Evolutionary conservation across 1,284 basidiomycete species (phyloP).

Genomic region (Golubevia pallescens): DNA sequence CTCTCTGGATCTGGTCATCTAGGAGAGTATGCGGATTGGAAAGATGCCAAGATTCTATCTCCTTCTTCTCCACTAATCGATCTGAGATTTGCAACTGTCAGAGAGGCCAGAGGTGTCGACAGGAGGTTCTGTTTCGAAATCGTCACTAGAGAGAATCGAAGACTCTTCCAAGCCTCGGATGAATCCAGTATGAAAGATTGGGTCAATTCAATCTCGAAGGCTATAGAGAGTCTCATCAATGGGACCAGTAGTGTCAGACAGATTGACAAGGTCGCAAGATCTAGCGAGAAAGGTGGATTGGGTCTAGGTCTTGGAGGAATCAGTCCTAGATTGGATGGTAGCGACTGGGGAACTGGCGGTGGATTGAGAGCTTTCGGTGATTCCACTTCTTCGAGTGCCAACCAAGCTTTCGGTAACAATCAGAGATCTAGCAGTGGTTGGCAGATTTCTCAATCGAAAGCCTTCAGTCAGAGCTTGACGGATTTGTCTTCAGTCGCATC

Average conservation of each 20-base stretch:
- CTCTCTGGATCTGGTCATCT: conserved; percentile 45
- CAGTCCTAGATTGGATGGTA: too few species aligned
- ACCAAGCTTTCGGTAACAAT: not conserved
- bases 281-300: too few species aligned
- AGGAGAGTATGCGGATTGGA: conserved; percentile 47
- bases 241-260: conserved; percentile 58
- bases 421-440: conserved; percentile 1
- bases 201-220: conserved; percentile 68
- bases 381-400: not conserved
- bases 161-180: conserved; percentile 68
- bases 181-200: conserved; percentile 67
- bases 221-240: conserved; percentile 69
- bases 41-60: conserved; percentile 35
- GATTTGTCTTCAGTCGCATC: conserved; percentile 21
- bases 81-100: conserved; percentile 55
- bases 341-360: not conserved
- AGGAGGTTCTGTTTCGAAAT: conserved; percentile 67
- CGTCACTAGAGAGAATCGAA: conserved; percentile 66
- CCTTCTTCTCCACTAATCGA: conserved; percentile 45
- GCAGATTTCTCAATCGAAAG: conserved; percentile 10
- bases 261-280: conserved; percentile 30
- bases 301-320: too few species aligned
- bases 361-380: conserved; percentile 6
- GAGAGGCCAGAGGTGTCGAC: conserved; percentile 46
- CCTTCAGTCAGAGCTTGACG: conserved; percentile 45